phyloP scores from a whole-genome alignment of 2,329 filamentous ascomycete species.

The Hypoxylon sp. region DNA sequence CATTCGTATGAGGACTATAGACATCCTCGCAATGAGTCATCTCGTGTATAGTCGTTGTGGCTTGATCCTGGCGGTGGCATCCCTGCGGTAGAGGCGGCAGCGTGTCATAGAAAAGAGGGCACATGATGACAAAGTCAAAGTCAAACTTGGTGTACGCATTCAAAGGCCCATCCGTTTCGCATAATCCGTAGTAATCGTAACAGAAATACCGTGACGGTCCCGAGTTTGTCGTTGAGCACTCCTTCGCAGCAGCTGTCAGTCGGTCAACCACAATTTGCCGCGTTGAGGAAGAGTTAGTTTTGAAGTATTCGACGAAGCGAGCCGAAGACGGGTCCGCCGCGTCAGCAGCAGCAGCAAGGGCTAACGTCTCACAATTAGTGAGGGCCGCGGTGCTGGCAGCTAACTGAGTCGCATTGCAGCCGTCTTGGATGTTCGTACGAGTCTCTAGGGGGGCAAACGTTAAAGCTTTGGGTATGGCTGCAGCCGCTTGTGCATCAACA shows the following conservation, averaged over 20 bases:
- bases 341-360: constrained; percentile 44
- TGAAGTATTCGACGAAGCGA: constrained; percentile 48
- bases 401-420: constrained; percentile 38
- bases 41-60: constrained; percentile 48
- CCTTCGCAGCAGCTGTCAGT: constrained; percentile 41
- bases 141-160: constrained; percentile 45
- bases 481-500: constrained; percentile 29
- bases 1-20: constrained; percentile 43
- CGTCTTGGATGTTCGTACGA: constrained; percentile 39
- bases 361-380: constrained; percentile 41
- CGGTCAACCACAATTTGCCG: constrained; percentile 40
- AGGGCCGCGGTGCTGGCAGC: constrained; percentile 40
- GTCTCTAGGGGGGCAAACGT: constrained; percentile 18
- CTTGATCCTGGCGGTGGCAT: constrained; percentile 46
- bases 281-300: constrained; percentile 41
- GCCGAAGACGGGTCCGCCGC: constrained; percentile 39
- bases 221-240: constrained; percentile 42
- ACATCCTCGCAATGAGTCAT: constrained; percentile 46
- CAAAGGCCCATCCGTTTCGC: constrained; percentile 42
- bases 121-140: constrained; percentile 43
- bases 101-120: constrained; percentile 46
- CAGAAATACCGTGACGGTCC: constrained; percentile 41
- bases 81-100: constrained; percentile 38
- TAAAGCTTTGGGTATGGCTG: constrained; percentile 17
- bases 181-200: constrained; percentile 43